Percentiles rank a stretch among this genome's conserved stretches.
These are phyloP conservation scores for Claviceps arundinis DNA, from an alignment of 2,329 filamentous ascomycete genomes.

Conservation along the genomic window DNA sequence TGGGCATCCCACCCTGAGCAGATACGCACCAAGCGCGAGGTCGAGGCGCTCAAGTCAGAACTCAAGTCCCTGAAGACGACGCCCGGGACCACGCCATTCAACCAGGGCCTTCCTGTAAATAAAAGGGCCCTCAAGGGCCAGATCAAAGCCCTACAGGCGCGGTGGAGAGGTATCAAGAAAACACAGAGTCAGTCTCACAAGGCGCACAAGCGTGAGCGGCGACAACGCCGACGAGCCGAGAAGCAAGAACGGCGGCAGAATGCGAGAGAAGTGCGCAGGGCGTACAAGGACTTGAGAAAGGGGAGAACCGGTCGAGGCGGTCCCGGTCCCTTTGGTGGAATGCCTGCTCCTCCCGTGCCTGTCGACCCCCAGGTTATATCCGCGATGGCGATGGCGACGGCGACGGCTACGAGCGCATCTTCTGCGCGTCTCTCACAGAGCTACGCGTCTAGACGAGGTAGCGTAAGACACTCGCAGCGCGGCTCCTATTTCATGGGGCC, in stretches of 20 bases:
- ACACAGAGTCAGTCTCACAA: conserved; percentile 18
- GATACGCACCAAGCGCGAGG: conserved; percentile 30
- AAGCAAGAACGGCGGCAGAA: conserved; percentile 20
- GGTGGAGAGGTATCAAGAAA: conserved; percentile 26
- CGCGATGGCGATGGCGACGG: background rate
- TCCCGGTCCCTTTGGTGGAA: background rate
- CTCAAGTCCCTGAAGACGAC: conserved; percentile 26
- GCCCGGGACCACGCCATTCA: background rate
- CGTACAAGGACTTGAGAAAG: conserved; percentile 17
- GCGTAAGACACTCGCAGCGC: background rate
- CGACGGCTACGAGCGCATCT: conserved; percentile 1
- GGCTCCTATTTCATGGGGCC: background rate
- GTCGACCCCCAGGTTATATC: background rate
- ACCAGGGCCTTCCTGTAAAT: conserved; percentile 5
- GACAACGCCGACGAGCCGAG: conserved; percentile 17
- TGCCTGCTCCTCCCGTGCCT: conserved; percentile 4
- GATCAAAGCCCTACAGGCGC: conserved; percentile 29
- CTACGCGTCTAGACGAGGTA: background rate
- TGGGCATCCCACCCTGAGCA: conserved; percentile 39
- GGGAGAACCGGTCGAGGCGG: conserved; percentile 3
- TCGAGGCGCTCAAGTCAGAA: conserved; percentile 28
- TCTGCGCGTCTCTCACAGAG: background rate
- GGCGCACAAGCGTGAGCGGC: conserved; percentile 18
- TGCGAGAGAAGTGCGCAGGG: conserved; percentile 17
- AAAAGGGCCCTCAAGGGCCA: conserved; percentile 26